Conservation (phyloP, 768 basidiomycete genomes). For the Nidula microcarpa region DNA sequence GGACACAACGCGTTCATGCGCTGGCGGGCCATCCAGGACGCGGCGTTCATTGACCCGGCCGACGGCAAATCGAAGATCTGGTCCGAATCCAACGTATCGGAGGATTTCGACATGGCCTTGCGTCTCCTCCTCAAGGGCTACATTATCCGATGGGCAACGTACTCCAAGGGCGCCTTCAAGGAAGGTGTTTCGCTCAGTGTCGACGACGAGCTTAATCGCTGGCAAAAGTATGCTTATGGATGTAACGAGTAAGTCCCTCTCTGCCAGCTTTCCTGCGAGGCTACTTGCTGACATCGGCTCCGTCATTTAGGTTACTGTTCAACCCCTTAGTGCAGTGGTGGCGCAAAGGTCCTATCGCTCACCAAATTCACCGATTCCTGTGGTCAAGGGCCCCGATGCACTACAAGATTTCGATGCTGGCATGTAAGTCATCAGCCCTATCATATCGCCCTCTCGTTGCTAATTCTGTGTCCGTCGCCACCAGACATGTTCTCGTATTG, state of each 20-base stretch:
- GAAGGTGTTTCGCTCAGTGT: constrained; percentile 87
- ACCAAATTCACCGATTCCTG: constrained; percentile 69
- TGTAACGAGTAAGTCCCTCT: constrained; percentile 54
- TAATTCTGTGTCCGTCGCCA: neutral
- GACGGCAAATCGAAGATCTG: constrained; percentile 73
- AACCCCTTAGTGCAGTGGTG: constrained; percentile 79
- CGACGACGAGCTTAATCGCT: constrained; percentile 87
- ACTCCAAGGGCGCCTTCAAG: constrained; percentile 82
- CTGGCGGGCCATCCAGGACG: constrained; percentile 86
- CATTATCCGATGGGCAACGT: constrained; percentile 80
- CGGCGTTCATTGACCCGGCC: constrained; percentile 62
- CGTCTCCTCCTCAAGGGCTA: constrained; percentile 61
- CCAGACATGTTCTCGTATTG: constrained; percentile 56
- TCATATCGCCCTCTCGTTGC: constrained; percentile 1
- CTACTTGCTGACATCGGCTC: constrained; percentile 4
- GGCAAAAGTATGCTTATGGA: constrained; percentile 78
- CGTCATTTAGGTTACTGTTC: constrained; percentile 61
- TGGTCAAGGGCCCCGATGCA: constrained; percentile 76
- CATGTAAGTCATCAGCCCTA: constrained; percentile 37
- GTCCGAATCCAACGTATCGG: constrained; percentile 74
- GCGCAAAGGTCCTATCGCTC: constrained; percentile 71
- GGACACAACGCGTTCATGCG: constrained; percentile 87
- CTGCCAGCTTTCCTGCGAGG: constrained; percentile 24
- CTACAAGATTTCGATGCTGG: constrained; percentile 79
- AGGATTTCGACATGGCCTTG: constrained; percentile 82